Conservation (phyloP, 352 stramenopile genomes). For the Pilasporangium apinafurcum region DNA sequence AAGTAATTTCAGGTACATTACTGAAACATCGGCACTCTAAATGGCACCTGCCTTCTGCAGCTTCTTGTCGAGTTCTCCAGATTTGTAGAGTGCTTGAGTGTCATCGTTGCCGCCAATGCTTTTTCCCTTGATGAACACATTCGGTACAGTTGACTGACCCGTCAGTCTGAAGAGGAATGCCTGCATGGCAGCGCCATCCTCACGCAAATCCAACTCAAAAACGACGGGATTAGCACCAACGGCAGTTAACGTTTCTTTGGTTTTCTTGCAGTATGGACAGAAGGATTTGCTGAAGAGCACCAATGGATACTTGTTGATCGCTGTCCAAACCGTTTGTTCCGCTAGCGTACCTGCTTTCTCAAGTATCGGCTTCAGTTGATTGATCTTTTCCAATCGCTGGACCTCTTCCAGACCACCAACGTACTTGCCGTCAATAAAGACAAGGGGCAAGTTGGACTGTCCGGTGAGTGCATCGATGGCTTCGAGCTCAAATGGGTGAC, state of each 20-base stretch:
- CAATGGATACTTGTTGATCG: slow-evolving; percentile 60
- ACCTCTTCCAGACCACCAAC: slow-evolving; percentile 93
- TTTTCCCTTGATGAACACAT: slow-evolving; percentile 96
- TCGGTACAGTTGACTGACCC: slow-evolving; percentile 94
- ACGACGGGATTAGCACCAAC: slow-evolving; percentile 59
- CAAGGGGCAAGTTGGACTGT: slow-evolving; percentile 90
- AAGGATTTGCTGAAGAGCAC: slow-evolving; percentile 87
- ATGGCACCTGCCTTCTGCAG: slow-evolving; percentile 71
- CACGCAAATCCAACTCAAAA: slow-evolving; percentile 76
- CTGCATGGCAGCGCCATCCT: slow-evolving; percentile 90
- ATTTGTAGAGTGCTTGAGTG: slow-evolving; percentile 78
- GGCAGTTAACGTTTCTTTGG: slow-evolving; percentile 55
- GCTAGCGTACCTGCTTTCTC: slow-evolving; percentile 60
- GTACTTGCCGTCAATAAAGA: slow-evolving; percentile 94
- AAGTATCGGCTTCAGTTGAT: slow-evolving; percentile 85
- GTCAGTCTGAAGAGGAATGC: slow-evolving; percentile 88
- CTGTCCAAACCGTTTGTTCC: slow-evolving; percentile 65
- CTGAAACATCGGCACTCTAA: too few relatives aligned
- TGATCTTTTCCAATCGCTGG: slow-evolving; percentile 75
- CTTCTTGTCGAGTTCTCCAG: slow-evolving; percentile 87
- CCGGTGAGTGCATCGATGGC: slow-evolving; percentile 87
- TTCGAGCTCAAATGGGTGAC: slow-evolving; percentile 63
- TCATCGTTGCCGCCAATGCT: slow-evolving; percentile 95
- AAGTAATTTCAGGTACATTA: too few relatives aligned
- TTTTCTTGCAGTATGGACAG: slow-evolving; percentile 85